Evolutionary conservation across 73 alveolate species (phyloP), one percentile per base, ranked within the genome.

Genomic region (Paramecium biaurelia): DNA sequence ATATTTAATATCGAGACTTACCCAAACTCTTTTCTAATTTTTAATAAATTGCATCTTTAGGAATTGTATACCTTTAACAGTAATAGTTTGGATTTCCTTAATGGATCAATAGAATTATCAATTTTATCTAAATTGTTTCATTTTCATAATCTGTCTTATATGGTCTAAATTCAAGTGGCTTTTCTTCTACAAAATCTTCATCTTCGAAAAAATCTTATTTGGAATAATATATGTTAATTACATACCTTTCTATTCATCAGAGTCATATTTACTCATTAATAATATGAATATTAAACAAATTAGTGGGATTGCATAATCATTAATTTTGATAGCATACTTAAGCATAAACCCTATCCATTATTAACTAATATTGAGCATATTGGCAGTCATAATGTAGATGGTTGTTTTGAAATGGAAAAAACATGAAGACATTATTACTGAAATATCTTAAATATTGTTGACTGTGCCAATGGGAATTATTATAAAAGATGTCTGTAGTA

Each of bases 1-100:
- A 23, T 53, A 6, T 11, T 20, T 41, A 43, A 1, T 35, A 0
- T n/a, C 2, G n/a, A 8, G 14, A 10, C 15, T 24, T 89, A 89
- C 76, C 94, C 94, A 49, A 89, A 89, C 23, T 89, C 94, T 70
- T 82, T 89, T 89, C 94, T 89, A n/a, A 35, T 89, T 89, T 82
- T 89, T 89, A 26, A 89, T 89, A 34, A 89, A 89, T 70, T 89
- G 23, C 94, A 89, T 89, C 74, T 89, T 89, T 11, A 89, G 70
- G 18, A 82, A 21, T 26, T 67, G 92, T 20, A 92, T 67, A 72
- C 70, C 90, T 24, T 41, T 41, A 5, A 45, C 26, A 2, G 74
- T 43, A 23, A 79, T 23, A 3, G 45, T 14, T 38, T 21, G 43
- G 30, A 79, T 79, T 47, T 79, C 90, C 74, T 79, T 53, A 6